Conservation (phyloP, 331 rosid genomes). For the Rosa hybrid region DNA sequence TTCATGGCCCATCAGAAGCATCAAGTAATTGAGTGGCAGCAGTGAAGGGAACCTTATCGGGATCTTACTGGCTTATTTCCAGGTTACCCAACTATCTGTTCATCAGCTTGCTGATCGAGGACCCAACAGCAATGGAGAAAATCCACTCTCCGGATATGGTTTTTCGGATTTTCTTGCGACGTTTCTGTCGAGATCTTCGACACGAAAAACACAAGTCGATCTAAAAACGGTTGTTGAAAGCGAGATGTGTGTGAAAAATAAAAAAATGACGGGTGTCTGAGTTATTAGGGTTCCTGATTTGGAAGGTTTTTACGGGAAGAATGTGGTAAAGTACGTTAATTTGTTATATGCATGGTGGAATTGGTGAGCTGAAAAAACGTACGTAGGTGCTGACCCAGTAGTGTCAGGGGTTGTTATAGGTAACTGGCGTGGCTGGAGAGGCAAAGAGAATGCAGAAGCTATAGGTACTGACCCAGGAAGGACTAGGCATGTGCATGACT, state of each 20-base stretch:
- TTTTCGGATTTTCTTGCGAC: not conserved
- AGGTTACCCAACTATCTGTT: not conserved
- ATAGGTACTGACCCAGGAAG: too few species aligned
- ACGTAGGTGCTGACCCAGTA: not conserved
- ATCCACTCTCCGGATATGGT: not conserved
- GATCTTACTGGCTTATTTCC: not conserved
- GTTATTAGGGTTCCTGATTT: not conserved
- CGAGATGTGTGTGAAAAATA: not conserved
- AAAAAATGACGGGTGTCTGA: not conserved
- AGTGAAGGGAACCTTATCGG: constrained; percentile 4
- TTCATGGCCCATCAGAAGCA: not conserved
- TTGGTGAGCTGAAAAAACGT: not conserved
- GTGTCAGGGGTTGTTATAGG: not conserved
- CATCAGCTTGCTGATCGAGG: not conserved
- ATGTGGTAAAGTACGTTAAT: not conserved
- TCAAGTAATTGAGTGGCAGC: constrained; percentile 1
- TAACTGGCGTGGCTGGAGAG: not conserved
- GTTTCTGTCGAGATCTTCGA: not conserved
- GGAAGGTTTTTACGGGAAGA: not conserved
- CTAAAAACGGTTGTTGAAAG: not conserved
- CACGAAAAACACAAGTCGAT: not conserved
- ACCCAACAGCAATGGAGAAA: not conserved
- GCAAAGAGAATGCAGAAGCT: not conserved
- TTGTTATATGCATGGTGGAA: not conserved
- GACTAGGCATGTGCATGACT: not conserved